A percentile compares a stretch with the other conserved stretches of the same genome.
Conservation (phyloP, 106 monocot genomes). For the Iris macrosiphon region DNA sequence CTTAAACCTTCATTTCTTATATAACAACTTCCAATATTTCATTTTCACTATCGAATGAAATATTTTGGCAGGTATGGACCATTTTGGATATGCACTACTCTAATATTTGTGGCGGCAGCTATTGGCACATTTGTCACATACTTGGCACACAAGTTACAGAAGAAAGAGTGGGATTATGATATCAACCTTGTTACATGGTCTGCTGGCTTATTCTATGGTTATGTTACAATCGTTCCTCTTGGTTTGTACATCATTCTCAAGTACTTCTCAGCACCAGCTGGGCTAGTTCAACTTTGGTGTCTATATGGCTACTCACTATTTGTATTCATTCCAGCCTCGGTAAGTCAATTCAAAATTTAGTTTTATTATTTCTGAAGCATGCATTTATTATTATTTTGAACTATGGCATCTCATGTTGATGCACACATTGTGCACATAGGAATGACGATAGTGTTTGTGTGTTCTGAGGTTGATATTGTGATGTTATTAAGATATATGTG, state of each 20-base stretch:
- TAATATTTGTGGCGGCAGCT: slow-evolving; percentile 89
- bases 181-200: slow-evolving; percentile 91
- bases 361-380: not conserved
- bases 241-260: slow-evolving; percentile 73
- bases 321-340: slow-evolving; percentile 86
- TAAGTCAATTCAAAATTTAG: slow-evolving; percentile 20
- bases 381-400: no score
- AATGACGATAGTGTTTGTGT: no score
- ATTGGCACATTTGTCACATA: slow-evolving; percentile 92
- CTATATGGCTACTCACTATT: slow-evolving; percentile 92
- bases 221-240: slow-evolving; percentile 73
- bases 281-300: slow-evolving; percentile 79
- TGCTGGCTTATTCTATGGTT: slow-evolving; percentile 92
- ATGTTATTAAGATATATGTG: no score
- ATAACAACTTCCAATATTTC: no score
- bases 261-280: slow-evolving; percentile 87
- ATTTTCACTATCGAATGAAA: no score
- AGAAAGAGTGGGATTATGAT: slow-evolving; percentile 90
- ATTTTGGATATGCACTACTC: slow-evolving; percentile 95
- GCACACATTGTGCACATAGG: no score
- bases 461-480: no score
- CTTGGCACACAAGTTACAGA: slow-evolving; percentile 82
- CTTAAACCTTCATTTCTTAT: no score
- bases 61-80: slow-evolving; percentile 81
- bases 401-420: no score